Evolutionary conservation across 2,329 filamentous ascomycete genomes (phyloP), one percentile per base, ranked within the genome.

Genomic region (Anthostomella pinea): DNA sequence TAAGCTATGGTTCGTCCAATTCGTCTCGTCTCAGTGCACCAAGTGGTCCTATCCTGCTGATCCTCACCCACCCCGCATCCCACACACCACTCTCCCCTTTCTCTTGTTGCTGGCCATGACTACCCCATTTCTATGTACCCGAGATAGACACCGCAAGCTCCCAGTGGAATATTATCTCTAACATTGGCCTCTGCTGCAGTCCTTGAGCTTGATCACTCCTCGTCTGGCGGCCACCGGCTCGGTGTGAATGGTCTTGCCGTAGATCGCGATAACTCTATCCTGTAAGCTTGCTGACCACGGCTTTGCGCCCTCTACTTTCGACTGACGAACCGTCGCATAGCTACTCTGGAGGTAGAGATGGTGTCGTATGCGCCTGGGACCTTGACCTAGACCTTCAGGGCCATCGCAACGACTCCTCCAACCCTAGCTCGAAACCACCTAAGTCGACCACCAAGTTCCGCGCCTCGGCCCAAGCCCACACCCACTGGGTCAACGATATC

Each of bases 401-500:
- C 20, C 29, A 42, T 39, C 42, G 41, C 49, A 37, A 47, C 42
- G 37, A 48, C 49, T 37, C 22, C 29, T 44, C 48, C 39, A 56
- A 46, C 44, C 60, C 56, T 39, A 45, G 61, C 33, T 47, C 59
- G 49, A 71, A 64, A 49, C 54, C 67, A 21, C n/a, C n/a, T n/a
- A 67, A 66, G 42, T 57, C 69, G 28, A 67, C 68, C 13, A 79
- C 79, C 33, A 75, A 67, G 16, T 81, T 83, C 57, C 77, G 78
- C 41, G 64, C 74, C 26, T 77, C 81, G 52, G 75, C 72, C 11
- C 75, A 79, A 49, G 89, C 90, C 7, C 90, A 96, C 63, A 95
- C 88, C 33, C 88, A 95, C 64, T 96, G 90, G 90, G 84, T 96
- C 67, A 96, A 95, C 66, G 90, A 95, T 62, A 87, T 96, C 46